Base-by-base conservation (phyloP, 2,329 filamentous ascomycete genomes). In the Fusarium secorum region DNA sequence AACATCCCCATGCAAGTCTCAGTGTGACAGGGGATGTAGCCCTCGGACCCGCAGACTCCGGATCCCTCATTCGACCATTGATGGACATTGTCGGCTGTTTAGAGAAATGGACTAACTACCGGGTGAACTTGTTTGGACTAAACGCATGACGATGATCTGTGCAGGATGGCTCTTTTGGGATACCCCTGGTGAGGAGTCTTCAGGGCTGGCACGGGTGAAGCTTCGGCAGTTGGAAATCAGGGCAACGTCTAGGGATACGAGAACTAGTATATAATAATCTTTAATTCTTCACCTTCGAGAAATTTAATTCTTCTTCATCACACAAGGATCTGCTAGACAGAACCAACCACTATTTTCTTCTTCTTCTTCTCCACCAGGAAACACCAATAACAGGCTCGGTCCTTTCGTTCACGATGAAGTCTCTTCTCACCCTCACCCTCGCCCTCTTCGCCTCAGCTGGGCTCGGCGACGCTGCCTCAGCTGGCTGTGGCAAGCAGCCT, bases 401-500 rank as follows among this genome's bases (percentile, higher is more conserved):
- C 41, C 46, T 33, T 58, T 64, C 20, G 10, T 26, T 41, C 26
- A 65, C 17, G 5, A 65, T 65, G 62, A 38, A 38, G 15, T 64
- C 60, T 18, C 62, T 62, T n/a, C n/a, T 65, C 22, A 45, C 60
- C 33, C 54, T 65, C n/a, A 49, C 49, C 17, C 60, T 65, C 42
- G 60, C 62, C 62, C 62, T 65, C 15, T 24, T 65, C 36, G 62
- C 60, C 28, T 62, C 62, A 38, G 62, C 62, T 32, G 60, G 63
- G 62, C 36, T 65, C 22, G 60, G 62, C 32, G 62, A 65, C 13
- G 46, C 62, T 35, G 62, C 62, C 86, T 74, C 69, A 36, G 66
- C 80, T 17, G 81, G 81, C 22, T 82, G 81, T 66, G 80, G 80
- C 48, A 81, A 78, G 64, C 64, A 51, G 39, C 63, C 77, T 10